These are phyloP conservation scores for Cladobotryum mycophilum DNA, from an alignment of 2,329 filamentous ascomycete genomes.

Conservation along the genomic window DNA sequence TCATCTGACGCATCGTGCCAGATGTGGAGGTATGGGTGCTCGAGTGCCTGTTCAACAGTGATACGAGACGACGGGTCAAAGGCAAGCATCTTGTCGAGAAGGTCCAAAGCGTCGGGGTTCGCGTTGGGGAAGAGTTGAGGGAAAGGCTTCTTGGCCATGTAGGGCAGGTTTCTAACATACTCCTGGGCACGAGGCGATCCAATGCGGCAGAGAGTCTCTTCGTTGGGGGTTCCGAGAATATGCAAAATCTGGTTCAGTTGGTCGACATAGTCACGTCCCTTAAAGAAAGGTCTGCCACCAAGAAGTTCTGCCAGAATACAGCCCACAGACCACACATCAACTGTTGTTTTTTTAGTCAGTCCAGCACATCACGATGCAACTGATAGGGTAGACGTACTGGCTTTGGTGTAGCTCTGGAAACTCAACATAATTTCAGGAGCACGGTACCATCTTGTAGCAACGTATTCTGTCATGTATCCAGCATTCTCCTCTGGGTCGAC, in stretches of 20 bases:
- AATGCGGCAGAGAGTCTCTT: conserved; percentile 88
- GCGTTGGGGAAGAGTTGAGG: conserved; percentile 83
- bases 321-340: conserved; percentile 98
- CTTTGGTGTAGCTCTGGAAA: conserved; percentile 99
- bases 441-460: conserved; percentile 91
- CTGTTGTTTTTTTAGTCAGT: conserved; percentile 46
- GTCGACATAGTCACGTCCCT: conserved; percentile 97
- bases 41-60: conserved; percentile 87
- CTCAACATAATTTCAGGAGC: conserved; percentile 99
- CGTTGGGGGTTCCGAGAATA: conserved; percentile 93
- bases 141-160: conserved; percentile 92
- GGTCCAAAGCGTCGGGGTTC: conserved; percentile 90
- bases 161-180: conserved; percentile 93
- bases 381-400: conserved; percentile 62
- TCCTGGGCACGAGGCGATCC: conserved; percentile 94
- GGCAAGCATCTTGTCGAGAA: conserved; percentile 93
- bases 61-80: conserved; percentile 94
- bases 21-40: conserved; percentile 94
- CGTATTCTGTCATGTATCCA: conserved; percentile 99
- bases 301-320: conserved; percentile 96
- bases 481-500: conserved; percentile 97
- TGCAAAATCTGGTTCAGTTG: conserved; percentile 99
- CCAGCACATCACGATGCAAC: background rate
- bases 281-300: conserved; percentile 96
- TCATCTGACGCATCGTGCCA: conserved; percentile 98